phyloP scores from a whole-genome alignment of 305 asterid genomes.

The Striga hermonthica region DNA sequence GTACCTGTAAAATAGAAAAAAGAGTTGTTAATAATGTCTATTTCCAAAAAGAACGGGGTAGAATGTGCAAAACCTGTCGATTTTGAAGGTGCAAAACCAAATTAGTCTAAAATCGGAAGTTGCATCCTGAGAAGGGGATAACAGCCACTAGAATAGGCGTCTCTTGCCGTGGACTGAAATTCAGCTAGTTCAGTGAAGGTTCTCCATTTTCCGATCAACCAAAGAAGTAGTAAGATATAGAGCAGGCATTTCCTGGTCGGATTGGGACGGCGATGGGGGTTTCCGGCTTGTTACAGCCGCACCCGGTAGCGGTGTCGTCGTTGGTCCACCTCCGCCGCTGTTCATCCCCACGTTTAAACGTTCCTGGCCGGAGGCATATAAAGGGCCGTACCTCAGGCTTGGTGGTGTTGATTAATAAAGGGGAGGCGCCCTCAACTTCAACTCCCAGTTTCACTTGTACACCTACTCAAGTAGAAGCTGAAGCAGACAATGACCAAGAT shows the following conservation, averaged over 20 bases:
- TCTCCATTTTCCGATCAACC: background rate
- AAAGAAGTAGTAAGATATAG: background rate
- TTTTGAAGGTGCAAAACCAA: background rate
- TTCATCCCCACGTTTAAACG: constrained; percentile 18
- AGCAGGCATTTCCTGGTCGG: too few relatives aligned
- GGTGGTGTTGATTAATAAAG: constrained; percentile 41
- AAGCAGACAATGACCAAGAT: constrained; percentile 38
- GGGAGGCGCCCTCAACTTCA: constrained; percentile 40
- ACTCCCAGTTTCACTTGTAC: constrained; percentile 30
- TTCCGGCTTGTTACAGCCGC: constrained; percentile 37
- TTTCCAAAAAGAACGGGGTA: background rate
- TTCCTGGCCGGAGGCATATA: constrained; percentile 29
- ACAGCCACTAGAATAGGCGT: constrained; percentile 21
- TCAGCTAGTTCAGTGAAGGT: too few relatives aligned
- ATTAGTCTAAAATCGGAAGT: background rate
- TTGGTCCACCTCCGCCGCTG: constrained; percentile 26
- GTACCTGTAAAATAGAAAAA: too few relatives aligned
- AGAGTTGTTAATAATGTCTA: too few relatives aligned
- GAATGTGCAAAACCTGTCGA: background rate
- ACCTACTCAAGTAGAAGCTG: constrained; percentile 26
- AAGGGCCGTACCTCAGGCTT: constrained; percentile 33
- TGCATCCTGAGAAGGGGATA: background rate
- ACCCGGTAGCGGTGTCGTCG: constrained; percentile 30
- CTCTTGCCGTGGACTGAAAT: constrained; percentile 19
- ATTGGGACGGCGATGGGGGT: constrained; percentile 18